Evolutionary conservation across 805 yeast species (phyloP).

Genomic region (Lachancea thermotolerans): DNA sequence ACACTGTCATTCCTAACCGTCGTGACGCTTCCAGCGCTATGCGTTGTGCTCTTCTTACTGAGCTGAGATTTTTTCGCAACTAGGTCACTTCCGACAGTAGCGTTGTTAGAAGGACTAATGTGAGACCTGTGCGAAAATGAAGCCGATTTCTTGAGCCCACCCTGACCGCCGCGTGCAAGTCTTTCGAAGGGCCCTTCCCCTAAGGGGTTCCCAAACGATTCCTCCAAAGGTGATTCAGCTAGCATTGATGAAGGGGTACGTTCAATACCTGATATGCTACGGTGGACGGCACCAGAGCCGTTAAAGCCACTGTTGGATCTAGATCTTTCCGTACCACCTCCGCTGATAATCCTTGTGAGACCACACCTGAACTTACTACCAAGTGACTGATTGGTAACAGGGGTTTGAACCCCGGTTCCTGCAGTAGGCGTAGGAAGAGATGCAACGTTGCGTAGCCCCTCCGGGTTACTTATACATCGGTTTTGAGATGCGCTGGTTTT

Average conservation of each 20-base stretch:
- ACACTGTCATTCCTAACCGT: conserved; percentile 6
- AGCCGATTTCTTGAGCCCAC: neutral
- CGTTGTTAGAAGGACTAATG: neutral
- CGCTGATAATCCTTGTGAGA: conserved; percentile 24
- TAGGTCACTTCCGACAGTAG: neutral
- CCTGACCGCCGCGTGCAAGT: neutral
- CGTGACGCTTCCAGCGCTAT: conserved; percentile 1
- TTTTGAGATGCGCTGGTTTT: neutral
- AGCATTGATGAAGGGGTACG: neutral
- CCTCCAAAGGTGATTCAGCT: neutral
- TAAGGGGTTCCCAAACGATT: neutral
- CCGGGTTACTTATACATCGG: conserved; percentile 6
- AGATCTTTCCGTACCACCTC: conserved; percentile 1
- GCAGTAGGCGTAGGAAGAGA: conserved; percentile 1
- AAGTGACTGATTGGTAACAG: conserved; percentile 14
- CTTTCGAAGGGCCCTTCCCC: neutral
- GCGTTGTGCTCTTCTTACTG: neutral
- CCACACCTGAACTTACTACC: conserved; percentile 26
- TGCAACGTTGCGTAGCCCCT: neutral
- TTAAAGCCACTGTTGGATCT: neutral
- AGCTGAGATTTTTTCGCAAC: neutral
- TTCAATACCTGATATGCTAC: neutral
- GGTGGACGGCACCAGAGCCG: neutral
- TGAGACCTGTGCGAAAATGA: neutral
- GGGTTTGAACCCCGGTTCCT: neutral